Evolutionary conservation across 257 asterid species (phyloP), one percentile per base, ranked within the genome.

Genomic region (Salvia splendens): DNA sequence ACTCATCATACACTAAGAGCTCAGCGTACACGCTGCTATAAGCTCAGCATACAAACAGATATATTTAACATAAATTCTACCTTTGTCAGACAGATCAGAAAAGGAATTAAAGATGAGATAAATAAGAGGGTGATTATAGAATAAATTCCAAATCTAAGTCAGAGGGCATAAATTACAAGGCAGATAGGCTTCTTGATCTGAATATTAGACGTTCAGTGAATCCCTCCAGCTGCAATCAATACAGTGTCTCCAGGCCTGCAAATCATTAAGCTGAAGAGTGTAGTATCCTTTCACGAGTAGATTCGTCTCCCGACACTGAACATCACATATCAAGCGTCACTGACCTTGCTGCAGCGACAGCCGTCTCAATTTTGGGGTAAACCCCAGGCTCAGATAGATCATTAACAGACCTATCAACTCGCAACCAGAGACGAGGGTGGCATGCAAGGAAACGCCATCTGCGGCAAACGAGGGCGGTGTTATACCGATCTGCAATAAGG

Each of bases 391-490:
- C 73, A 57, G 92, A 73, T 51, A 75, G 60, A 68, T 88, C 86
- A 74, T 81, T 88, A 36, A 85, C 74, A 14, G 95, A 85, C 52
- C 96, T 86, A 80, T 90, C 99, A 42, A 93, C 97, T 12, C 99
- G 91, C 68, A 93, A 78, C 99, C 97, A 93, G 70, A 88, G 95
- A 61, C 76, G 91, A 69, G 99, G 99, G 68, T 93, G 96, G 78
- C 95, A 93, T 17, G 99, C 99, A 77, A 93, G 82, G 86, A 93
- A 90, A 57, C 73, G 85, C 99, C 99, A 93, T 93, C 97, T 90
- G 96, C 86, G 90, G 97, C 99, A 90, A 86, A 93, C 95, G 89
- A 90, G 95, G 87, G 99, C 99, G 75, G 99, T 82, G 89, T 90
- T 90, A 88, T 91, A 83, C 88, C 97, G 89, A 91, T 93, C 99